Base-by-base conservation (phyloP, 768 basidiomycete species). In the Leccinum longicurvipes region DNA sequence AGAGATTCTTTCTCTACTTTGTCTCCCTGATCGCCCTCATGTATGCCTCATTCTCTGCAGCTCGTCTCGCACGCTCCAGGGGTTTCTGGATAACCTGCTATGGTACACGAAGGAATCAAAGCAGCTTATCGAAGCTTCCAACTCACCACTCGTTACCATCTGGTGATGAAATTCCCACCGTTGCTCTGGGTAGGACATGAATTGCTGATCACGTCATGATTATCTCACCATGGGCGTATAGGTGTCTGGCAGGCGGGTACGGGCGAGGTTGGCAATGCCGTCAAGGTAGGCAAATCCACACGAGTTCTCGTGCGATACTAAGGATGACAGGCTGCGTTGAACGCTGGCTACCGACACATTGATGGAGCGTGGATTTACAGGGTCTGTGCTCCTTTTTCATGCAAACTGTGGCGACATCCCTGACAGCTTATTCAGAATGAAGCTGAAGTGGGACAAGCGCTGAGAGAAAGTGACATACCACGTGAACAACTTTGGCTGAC, bases 291-390 rank as follows among this genome's bases (percentile, higher is more conserved):
- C 24, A n/a, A 28, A 6, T 32, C 21, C 0, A 4, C n/a, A 24
- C 25, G 10, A 5, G 3, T 31, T 28, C 4, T 21, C 19, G 2
- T 27, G 25, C 9, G 23, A 28, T 39, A 21, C 42, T 53, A 25
- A 56, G 23, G 2, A 9, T 8, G 10, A 11, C 51, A 85, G 81
- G 73, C 79, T 3, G 87, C 87, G 2, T 66, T 89, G 52, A 73
- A 76, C 24, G 72, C 80, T 6, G 87, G 87, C 0, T 89, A 89
- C 61, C 76, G 81, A 57, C 87, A 88, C 63, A 86, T 89, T 45
- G 87, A 88, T 60, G 86, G 81, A 17, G 87, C 87, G 39, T 89
- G 86, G 86, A 75, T 77, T 46, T 90, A 89, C 61, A 67, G 77
- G 41, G 86, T 84, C 56, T 8, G 79, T 69, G 8, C 6, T 23